These are phyloP conservation scores for Pleodorina starrii DNA, from an alignment of 139 green algal species.

Conservation along the genomic window DNA sequence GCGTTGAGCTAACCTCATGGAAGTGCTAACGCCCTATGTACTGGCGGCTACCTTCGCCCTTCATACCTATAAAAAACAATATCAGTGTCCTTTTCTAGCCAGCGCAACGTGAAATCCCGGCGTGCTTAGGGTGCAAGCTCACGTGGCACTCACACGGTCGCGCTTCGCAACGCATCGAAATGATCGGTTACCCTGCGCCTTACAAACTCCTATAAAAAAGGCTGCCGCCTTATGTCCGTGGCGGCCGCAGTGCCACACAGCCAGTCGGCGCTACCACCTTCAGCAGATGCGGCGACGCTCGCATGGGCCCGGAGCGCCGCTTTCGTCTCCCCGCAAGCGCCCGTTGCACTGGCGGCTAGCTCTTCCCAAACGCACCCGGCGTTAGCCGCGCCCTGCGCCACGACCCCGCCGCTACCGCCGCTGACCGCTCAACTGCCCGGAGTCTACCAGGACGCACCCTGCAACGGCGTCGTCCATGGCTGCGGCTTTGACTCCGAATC, in stretches of 20 bases:
- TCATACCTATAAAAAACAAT: background rate
- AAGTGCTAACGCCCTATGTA: no score
- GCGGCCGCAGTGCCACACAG: background rate
- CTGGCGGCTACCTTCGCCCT: no score
- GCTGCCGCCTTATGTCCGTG: background rate
- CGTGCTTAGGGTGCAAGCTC: background rate
- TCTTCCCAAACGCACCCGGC: background rate
- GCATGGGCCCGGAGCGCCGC: background rate
- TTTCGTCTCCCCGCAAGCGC: background rate
- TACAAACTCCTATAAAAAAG: background rate
- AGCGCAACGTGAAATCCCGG: background rate
- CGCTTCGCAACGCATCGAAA: background rate
- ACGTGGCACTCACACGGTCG: constrained; percentile 1
- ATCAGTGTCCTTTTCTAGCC: background rate
- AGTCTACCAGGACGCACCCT: no score
- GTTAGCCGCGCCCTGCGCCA: no score
- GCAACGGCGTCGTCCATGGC: background rate
- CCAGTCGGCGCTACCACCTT: background rate
- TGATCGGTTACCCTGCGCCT: background rate
- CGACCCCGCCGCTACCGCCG: background rate
- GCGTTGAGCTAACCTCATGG: no score
- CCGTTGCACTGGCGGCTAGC: background rate
- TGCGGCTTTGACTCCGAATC: background rate
- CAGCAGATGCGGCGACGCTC: background rate
- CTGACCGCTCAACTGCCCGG: background rate